These are phyloP conservation scores for Cryoendolithus antarcticus DNA, from an alignment of 2,329 filamentous ascomycete genomes.

Conservation along the genomic window DNA sequence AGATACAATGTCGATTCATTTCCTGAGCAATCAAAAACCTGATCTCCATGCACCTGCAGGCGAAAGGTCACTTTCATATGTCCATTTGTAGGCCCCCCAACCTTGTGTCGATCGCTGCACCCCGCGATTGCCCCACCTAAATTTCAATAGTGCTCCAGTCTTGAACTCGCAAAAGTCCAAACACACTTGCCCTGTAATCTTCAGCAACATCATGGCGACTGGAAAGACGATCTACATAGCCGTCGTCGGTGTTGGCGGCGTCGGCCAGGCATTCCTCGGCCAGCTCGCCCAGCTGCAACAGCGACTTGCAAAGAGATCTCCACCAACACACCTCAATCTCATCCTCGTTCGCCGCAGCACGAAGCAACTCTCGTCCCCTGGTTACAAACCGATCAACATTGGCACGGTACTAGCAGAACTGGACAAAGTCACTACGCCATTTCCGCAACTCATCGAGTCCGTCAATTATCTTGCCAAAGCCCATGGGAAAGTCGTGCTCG, in stretches of 20 bases:
- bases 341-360: slow-evolving; percentile 78
- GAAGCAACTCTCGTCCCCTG: slow-evolving; percentile 62
- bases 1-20: too few relatives aligned
- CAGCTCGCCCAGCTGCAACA: slow-evolving; percentile 61
- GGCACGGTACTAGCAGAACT: slow-evolving; percentile 50
- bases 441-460: slow-evolving; percentile 51
- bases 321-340: slow-evolving; percentile 59
- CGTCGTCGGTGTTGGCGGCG: slow-evolving; percentile 63
- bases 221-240: slow-evolving; percentile 34
- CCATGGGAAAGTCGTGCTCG: slow-evolving; percentile 66
- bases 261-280: slow-evolving; percentile 79
- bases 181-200: too few relatives aligned
- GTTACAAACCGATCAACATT: slow-evolving; percentile 57
- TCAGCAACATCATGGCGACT: slow-evolving; percentile 30
- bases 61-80: too few relatives aligned
- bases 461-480: slow-evolving; percentile 68
- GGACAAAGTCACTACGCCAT: slow-evolving; percentile 42
- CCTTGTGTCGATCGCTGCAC: too few relatives aligned
- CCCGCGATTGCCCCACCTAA: too few relatives aligned
- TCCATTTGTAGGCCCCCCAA: too few relatives aligned
- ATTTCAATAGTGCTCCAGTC: too few relatives aligned
- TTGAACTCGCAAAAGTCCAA: too few relatives aligned
- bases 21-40: too few relatives aligned
- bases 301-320: slow-evolving; percentile 38
- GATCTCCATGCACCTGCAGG: too few relatives aligned